Evolutionary conservation across 208 protist genomes (phyloP).

Genomic region (Leishmania gerbilli): DNA sequence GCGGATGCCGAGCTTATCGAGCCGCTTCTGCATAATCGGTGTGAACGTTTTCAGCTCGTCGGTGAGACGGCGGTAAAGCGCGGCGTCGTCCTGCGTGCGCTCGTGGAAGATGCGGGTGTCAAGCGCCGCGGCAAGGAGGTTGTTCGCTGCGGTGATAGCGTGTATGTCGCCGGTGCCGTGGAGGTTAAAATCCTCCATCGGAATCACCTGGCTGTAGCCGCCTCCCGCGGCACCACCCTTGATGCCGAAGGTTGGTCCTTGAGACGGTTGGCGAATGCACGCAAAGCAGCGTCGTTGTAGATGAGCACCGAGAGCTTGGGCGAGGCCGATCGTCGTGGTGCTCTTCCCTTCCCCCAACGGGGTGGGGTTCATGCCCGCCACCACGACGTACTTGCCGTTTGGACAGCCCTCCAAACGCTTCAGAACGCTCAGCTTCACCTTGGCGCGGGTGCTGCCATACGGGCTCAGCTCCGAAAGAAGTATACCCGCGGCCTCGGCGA

Average conservation of each 20-base stretch:
- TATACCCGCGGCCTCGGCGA: slow-evolving; percentile 85
- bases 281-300: slow-evolving; percentile 93
- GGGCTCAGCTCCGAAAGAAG: slow-evolving; percentile 89
- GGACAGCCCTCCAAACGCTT: slow-evolving; percentile 77
- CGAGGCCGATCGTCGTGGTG: slow-evolving; percentile 97
- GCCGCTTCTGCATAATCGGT: slow-evolving; percentile 88
- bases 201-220: slow-evolving; percentile 97
- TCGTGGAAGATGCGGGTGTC: slow-evolving; percentile 98
- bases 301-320: slow-evolving; percentile 97
- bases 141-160: slow-evolving; percentile 98
- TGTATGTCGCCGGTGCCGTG: slow-evolving; percentile 99
- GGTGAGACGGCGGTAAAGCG: slow-evolving; percentile 87
- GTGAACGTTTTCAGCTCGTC: slow-evolving; percentile 85
- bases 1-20: slow-evolving; percentile 94
- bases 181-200: slow-evolving; percentile 99
- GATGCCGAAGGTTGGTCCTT: slow-evolving; percentile 97
- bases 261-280: slow-evolving; percentile 97
- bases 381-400: slow-evolving; percentile 97
- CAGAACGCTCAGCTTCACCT: slow-evolving; percentile 86
- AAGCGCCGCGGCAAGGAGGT: slow-evolving; percentile 96
- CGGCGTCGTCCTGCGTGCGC: slow-evolving; percentile 89
- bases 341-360: slow-evolving; percentile 98
- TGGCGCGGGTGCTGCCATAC: slow-evolving; percentile 93
- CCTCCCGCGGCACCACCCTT: slow-evolving; percentile 98
- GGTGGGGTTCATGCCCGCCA: slow-evolving; percentile 93